phyloP scores from a whole-genome alignment of 1,139 yeast genomes.

The Petasospora rhodanensis region DNA sequence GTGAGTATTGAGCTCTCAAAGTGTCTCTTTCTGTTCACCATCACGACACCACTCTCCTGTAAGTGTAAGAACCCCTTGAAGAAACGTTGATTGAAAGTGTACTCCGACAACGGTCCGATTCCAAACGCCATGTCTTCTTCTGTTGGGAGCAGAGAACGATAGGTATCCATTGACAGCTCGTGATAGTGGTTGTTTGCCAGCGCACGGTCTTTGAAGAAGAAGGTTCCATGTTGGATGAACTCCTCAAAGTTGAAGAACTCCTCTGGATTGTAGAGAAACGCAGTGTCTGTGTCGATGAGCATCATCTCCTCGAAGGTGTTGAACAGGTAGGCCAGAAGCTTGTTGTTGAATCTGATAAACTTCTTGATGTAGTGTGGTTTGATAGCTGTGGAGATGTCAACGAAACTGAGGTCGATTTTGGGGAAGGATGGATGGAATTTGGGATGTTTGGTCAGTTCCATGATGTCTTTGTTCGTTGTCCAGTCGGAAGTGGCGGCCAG shows the following conservation, averaged over 20 bases:
- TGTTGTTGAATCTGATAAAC: conserved; percentile 42
- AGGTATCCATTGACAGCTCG: conserved; percentile 32
- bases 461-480: conserved; percentile 6
- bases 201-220: conserved; percentile 46
- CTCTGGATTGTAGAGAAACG: conserved; percentile 35
- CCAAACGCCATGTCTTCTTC: conserved; percentile 31
- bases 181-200: conserved; percentile 34
- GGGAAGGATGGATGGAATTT: conserved; percentile 30
- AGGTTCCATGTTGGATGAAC: conserved; percentile 38
- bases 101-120: conserved; percentile 30
- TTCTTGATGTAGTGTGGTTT: conserved; percentile 27
- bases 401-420: conserved; percentile 35
- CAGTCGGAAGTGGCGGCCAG: conserved; percentile 1
- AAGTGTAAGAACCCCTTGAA: conserved; percentile 36
- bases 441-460: conserved; percentile 34
- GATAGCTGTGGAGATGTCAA: conserved; percentile 37
- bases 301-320: conserved; percentile 47
- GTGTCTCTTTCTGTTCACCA: conserved; percentile 39
- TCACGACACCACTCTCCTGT: conserved; percentile 51
- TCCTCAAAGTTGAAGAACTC: conserved; percentile 37
- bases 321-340: conserved; percentile 46
- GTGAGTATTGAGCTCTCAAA: conserved; percentile 41
- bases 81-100: conserved; percentile 31
- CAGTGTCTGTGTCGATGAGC: conserved; percentile 49
- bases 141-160: conserved; percentile 36